A percentile compares a stretch with the other conserved stretches of the same genome.
These are phyloP conservation scores for Prunella vulgaris DNA, from an alignment of 257 asterid species.

Conservation along the genomic window DNA sequence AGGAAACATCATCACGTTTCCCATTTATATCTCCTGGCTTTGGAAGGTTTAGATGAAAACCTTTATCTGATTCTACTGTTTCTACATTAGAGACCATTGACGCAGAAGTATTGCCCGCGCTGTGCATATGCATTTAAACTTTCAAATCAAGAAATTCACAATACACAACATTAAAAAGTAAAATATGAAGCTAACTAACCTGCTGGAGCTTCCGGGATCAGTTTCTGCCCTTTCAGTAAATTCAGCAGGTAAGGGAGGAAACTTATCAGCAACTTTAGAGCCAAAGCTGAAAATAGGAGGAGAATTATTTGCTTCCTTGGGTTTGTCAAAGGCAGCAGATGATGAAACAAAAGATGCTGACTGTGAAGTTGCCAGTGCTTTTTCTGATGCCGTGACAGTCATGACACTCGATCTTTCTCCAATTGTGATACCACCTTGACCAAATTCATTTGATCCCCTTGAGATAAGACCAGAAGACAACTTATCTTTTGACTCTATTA, in stretches of 20 bases:
- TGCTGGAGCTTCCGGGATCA: constrained; percentile 32
- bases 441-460: constrained; percentile 25
- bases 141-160: not conserved
- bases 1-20: constrained; percentile 25
- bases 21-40: constrained; percentile 41
- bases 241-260: constrained; percentile 27
- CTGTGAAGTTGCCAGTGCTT: constrained; percentile 23
- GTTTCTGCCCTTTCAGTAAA: constrained; percentile 21
- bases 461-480: constrained; percentile 20
- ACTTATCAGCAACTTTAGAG: constrained; percentile 30
- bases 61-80: constrained; percentile 31
- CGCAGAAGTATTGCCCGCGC: constrained; percentile 30
- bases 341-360: constrained; percentile 24
- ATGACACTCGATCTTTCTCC: constrained; percentile 29
- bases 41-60: constrained; percentile 16
- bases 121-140: constrained; percentile 32
- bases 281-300: constrained; percentile 34
- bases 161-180: not conserved
- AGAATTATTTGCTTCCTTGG: constrained; percentile 35
- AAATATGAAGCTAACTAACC: constrained; percentile 27
- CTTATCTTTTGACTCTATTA: constrained; percentile 27
- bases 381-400: constrained; percentile 19
- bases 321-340: constrained; percentile 24
- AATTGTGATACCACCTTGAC: constrained; percentile 16
- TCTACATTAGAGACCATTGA: constrained; percentile 23